phyloP scores from a whole-genome alignment of 23 red algal species.

The Pyropia yezoensis region DNA sequence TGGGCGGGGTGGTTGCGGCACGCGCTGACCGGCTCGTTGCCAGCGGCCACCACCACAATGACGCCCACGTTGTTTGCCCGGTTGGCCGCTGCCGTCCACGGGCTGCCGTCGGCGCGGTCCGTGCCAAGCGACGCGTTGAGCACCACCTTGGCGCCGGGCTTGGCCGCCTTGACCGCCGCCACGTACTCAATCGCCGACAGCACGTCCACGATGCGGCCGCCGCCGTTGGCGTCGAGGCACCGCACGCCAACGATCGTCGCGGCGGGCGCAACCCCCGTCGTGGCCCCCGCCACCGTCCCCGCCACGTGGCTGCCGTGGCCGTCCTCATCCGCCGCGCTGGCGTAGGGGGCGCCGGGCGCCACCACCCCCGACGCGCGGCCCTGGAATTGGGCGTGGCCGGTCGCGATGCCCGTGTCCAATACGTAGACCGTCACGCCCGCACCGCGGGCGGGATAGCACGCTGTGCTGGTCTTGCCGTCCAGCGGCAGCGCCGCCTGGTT shows the following conservation, averaged over 20 bases:
- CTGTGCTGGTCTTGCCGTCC: background rate
- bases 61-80: too few relatives aligned
- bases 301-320: conserved; percentile 50
- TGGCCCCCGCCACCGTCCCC: conserved; percentile 21
- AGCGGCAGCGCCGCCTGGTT: conserved; percentile 42
- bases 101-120: too few relatives aligned
- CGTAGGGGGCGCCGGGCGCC: conserved; percentile 27
- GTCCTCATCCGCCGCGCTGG: conserved; percentile 6
- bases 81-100: too few relatives aligned
- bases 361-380: conserved; percentile 9
- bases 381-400: conserved; percentile 19
- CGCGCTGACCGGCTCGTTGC: conserved; percentile 10
- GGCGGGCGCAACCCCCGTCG: conserved; percentile 29
- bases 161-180: too few relatives aligned
- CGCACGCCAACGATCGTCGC: conserved; percentile 21
- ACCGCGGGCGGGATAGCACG: conserved; percentile 34
- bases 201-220: too few relatives aligned
- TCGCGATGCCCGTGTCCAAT: conserved; percentile 28
- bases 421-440: conserved; percentile 29
- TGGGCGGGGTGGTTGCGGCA: conserved; percentile 20
- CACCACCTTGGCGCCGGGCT: too few relatives aligned
- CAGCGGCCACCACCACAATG: conserved; percentile 18
- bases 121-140: too few relatives aligned
- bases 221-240: too few relatives aligned
- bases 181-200: too few relatives aligned